Percentiles rank a stretch among this genome's conserved stretches.
Evolutionary conservation across 2,329 filamentous ascomycete genomes (phyloP).

Genomic region (Colletotrichum cuscutae): DNA sequence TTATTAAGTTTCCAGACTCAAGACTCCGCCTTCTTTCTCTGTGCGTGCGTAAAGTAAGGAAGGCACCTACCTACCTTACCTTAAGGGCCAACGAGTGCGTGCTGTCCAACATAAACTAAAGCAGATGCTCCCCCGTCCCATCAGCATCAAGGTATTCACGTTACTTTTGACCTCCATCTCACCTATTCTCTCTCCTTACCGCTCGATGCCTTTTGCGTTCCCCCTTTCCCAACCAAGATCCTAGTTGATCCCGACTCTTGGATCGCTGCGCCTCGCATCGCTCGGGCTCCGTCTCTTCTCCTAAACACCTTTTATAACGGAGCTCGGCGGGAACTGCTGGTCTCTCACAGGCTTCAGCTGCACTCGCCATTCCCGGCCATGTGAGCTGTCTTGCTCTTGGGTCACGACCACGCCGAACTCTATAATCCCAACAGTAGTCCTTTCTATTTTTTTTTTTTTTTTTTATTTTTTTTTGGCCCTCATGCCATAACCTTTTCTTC

Average conservation of each 20-base stretch:
- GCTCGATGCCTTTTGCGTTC: background rate
- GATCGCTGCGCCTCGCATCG: constrained; percentile 29
- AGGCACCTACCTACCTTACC: no score
- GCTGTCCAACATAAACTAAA: background rate
- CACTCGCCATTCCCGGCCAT: background rate
- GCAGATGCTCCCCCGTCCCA: background rate
- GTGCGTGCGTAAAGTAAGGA: background rate
- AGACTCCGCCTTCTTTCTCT: background rate
- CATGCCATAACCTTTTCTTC: background rate
- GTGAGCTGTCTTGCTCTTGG: background rate
- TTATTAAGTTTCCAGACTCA: background rate
- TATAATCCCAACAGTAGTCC: background rate
- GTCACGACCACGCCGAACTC: background rate
- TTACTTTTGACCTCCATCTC: background rate
- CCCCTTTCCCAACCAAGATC: background rate
- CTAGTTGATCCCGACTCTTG: background rate
- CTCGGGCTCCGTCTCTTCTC: constrained; percentile 30
- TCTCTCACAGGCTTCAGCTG: background rate
- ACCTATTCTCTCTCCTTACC: background rate
- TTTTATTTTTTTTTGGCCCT: background rate
- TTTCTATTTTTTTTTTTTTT: background rate
- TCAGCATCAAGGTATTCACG: background rate
- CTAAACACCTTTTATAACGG: constrained; percentile 19
- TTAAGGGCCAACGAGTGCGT: background rate
- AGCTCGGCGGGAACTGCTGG: background rate